These are phyloP conservation scores for Alternaria triticimaculans DNA, from an alignment of 2,329 filamentous ascomycete species.

Conservation along the genomic window DNA sequence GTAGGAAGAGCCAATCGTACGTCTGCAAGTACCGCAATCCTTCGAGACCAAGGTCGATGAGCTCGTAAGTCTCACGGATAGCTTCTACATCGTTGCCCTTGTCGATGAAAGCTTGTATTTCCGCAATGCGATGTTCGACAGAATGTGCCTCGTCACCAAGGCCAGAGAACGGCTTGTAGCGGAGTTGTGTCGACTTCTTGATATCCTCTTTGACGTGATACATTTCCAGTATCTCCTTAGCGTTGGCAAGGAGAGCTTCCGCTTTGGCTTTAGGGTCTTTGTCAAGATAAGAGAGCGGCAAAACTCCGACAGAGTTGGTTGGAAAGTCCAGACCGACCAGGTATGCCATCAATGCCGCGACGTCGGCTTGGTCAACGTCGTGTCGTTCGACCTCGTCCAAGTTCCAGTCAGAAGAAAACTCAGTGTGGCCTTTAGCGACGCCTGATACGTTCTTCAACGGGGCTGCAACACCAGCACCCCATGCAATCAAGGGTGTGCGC, in stretches of 20 bases:
- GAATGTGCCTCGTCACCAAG: constrained; percentile 70
- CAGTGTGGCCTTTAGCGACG: constrained; percentile 82
- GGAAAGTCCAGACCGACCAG: constrained; percentile 87
- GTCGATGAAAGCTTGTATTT: constrained; percentile 73
- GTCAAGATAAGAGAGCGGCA: constrained; percentile 83
- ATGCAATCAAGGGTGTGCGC: constrained; percentile 86
- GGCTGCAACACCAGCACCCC: constrained; percentile 88
- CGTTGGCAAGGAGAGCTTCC: constrained; percentile 82
- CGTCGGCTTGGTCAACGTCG: constrained; percentile 91
- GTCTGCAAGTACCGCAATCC: constrained; percentile 94
- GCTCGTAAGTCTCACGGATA: constrained; percentile 75
- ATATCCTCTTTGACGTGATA: constrained; percentile 90
- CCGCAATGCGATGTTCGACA: constrained; percentile 69
- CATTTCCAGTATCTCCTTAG: constrained; percentile 89
- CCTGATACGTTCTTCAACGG: constrained; percentile 66
- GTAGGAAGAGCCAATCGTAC: constrained; percentile 96
- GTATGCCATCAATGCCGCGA: constrained; percentile 95
- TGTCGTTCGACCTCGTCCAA: constrained; percentile 81
- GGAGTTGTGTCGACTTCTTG: constrained; percentile 77
- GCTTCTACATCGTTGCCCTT: constrained; percentile 73
- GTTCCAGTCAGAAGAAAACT: constrained; percentile 86
- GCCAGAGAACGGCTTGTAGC: constrained; percentile 76
- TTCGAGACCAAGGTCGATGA: constrained; percentile 78
- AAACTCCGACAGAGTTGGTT: constrained; percentile 92
- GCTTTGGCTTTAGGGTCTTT: constrained; percentile 79